Conservation (phyloP, 352 stramenopile species). For the Globisporangium parvum region DNA sequence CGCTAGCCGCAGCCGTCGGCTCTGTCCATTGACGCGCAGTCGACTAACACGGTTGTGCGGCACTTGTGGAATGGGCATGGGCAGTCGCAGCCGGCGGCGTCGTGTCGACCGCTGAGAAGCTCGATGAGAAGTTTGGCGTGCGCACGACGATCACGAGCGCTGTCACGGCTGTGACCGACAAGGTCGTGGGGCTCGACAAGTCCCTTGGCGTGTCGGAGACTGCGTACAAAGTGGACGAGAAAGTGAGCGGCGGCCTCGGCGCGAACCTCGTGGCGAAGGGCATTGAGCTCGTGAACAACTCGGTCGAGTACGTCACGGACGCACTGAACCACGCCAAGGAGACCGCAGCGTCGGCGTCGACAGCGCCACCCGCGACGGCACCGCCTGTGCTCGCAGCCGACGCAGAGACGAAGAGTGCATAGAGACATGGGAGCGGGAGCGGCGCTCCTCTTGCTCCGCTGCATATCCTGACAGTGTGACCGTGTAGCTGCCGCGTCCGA, state of each 20-base stretch:
- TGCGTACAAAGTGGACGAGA: conserved; percentile 59
- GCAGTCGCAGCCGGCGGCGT: conserved; percentile 42
- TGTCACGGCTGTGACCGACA: conserved; percentile 43
- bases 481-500: too few species aligned
- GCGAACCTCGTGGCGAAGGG: conserved; percentile 45
- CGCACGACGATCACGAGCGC: conserved; percentile 8
- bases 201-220: conserved; percentile 61
- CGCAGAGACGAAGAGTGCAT: too few species aligned
- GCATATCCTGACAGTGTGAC: too few species aligned
- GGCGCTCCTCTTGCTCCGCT: too few species aligned
- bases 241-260: conserved; percentile 65
- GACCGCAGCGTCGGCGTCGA: conserved; percentile 23
- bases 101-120: conserved; percentile 49
- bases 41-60: too few species aligned
- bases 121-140: conserved; percentile 54
- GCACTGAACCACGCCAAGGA: conserved; percentile 62
- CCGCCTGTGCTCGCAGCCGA: too few species aligned
- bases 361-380: too few species aligned
- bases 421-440: too few species aligned
- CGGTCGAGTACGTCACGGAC: conserved; percentile 61
- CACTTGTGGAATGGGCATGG: too few species aligned
- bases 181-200: conserved; percentile 48
- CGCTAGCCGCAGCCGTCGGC: neutral
- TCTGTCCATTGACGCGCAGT: too few species aligned
- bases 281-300: conserved; percentile 49